A percentile compares a stretch with the other conserved stretches of the same genome.
These are phyloP conservation scores for Cephaloascus albidus DNA, from an alignment of 805 yeast species.

Conservation along the genomic window DNA sequence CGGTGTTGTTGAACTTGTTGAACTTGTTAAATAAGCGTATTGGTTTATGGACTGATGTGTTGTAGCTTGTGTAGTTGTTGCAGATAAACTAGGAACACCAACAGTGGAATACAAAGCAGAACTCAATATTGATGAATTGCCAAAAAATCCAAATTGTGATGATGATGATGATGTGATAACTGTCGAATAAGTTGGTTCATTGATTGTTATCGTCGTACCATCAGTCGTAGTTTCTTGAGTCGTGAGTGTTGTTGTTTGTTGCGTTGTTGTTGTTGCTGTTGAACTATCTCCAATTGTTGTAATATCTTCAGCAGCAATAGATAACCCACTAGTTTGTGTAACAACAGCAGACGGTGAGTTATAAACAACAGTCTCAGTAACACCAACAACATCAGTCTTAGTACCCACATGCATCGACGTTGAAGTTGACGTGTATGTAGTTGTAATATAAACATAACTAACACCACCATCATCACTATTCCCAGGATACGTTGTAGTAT, in stretches of 20 bases:
- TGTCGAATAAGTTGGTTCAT: background rate
- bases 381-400: background rate
- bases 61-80: background rate
- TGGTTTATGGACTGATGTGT: background rate
- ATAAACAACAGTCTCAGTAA: background rate
- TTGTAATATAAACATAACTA: background rate
- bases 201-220: no score
- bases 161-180: background rate
- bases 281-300: no score
- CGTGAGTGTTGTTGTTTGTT: background rate
- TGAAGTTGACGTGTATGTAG: background rate
- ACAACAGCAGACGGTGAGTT: background rate
- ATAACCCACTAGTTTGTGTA: no score
- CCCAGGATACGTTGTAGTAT: background rate
- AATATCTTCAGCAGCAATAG: no score
- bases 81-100: background rate
- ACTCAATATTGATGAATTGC: background rate
- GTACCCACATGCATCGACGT: background rate
- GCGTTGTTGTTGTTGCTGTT: no score
- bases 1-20: conserved; percentile 1
- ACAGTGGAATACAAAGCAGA: background rate
- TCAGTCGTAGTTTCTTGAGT: no score
- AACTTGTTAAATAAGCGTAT: background rate
- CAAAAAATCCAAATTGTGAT: background rate
- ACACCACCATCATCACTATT: background rate